Evolutionary conservation across 495 filamentous ascomycete species (phyloP), one percentile per base, ranked within the genome.

Genomic region (Penicillium soppii): DNA sequence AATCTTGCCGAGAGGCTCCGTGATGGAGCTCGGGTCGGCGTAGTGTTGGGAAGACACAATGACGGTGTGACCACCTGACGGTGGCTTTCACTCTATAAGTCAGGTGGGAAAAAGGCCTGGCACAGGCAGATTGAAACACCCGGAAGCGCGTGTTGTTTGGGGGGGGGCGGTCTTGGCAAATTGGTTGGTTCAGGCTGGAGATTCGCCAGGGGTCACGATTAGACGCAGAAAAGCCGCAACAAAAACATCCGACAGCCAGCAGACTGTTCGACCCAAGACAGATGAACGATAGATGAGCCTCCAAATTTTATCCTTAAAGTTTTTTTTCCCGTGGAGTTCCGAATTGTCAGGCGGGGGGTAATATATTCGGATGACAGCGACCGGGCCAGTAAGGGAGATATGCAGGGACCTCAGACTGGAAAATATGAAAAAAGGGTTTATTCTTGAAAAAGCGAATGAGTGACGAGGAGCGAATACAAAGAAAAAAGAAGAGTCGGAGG

Each of bases 1-100:
- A 77, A 82, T 84, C 66, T 83, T 84, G 79, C 66, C 70, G 67
- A 73, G 63, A 38, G 70, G 71, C 63, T 71, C 74, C 70, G 67
- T 62, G 33, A 65, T 65, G 72, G 70, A 73, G 72, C 71, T 67
- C 48, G 60, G 47, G 35, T 65, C 64, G 54, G 60, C 56, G 46
- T 54, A 27, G 54, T 59, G 52, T 32, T 65, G 51, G 45, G 49
- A 62, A 72, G 69, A 63, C 67, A 73, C 65, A 60, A 52, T 73
- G 72, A 57, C 62, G 65, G 66, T 69, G 35, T 56, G 42, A 63
- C 67, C 67, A 68, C 67, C 66, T 44, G 46, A 53, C 38, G 64
- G 66, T 57, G 62, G 65, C 36, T 53, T 43, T 41, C 20, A n/a
- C 36, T 55, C 43, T 50, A 50, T 38, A 47, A 47, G 47, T 55